Evolutionary conservation across 176 grass and related monocot species (phyloP), one percentile per base, ranked within the genome.

Genomic region (Cenchrus fungigraminus): DNA sequence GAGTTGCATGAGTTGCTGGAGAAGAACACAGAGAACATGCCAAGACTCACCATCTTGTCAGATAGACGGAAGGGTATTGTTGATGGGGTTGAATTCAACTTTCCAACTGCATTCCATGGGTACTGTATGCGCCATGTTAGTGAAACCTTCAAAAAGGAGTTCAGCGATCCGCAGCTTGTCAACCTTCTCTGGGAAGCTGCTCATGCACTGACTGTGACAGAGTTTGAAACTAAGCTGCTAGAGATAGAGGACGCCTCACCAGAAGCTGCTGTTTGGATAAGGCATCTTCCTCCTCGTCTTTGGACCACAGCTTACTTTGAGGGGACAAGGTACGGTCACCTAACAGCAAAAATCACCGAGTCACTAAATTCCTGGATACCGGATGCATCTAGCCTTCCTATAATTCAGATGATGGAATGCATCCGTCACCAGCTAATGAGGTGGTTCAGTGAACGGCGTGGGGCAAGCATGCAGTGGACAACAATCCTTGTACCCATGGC

Each of bases 21-120:
- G 84, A 87, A 85, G 78, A 99, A 99, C 85, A 99, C 97, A 14
- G 97, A 96, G 76, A 94, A 99, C 65, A 94, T 99, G 97, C 93
- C 97, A 37, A 91, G 97, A 75, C 92, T 99, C 51, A 94, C 97
- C 45, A 94, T 99, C 22, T 80, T 99, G 46, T 99, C 97, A 6
- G 97, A 99, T 46, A 88, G 97, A 80, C 78, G 88, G 82, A 96
- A 94, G 56, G 97, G 97, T 53, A 99, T 99, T 32, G 67, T 84
- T 62, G 97, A 99, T 89, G 97, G 97, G 22, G 97, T 99, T 8
- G 97, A 99, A 31, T 99, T 94, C 84, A 99, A 96, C 86, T 99
- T 99, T 52, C 97, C 97, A 9, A 96, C 97, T 7, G 97, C 97
- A 67, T 99, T 99, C 77, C 97, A 99, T 58, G 97, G 97, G 52